phyloP scores from a whole-genome alignment of 805 yeast genomes.

The Yamadazyma sp. region DNA sequence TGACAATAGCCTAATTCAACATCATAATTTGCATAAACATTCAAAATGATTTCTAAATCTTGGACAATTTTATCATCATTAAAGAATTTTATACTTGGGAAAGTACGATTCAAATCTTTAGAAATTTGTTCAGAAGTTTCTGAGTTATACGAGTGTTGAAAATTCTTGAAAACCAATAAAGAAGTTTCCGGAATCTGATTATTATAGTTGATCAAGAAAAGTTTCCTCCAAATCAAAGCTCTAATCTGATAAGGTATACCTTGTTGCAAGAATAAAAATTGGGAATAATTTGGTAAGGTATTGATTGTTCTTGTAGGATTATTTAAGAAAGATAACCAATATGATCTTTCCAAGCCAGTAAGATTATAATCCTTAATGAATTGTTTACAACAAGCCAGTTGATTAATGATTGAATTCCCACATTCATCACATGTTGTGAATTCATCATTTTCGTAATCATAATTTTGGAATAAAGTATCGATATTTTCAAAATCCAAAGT shows the following conservation, averaged over 20 bases:
- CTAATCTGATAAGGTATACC: slow-evolving; percentile 46
- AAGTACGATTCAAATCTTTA: slow-evolving; percentile 60
- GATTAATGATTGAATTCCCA: slow-evolving; percentile 19
- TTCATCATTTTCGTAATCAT: slow-evolving; percentile 26
- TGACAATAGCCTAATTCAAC: slow-evolving; percentile 68
- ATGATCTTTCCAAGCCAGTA: slow-evolving; percentile 33
- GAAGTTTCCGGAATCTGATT: slow-evolving; percentile 33
- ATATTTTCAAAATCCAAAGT: slow-evolving; percentile 7
- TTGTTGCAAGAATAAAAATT: slow-evolving; percentile 39
- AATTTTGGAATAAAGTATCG: slow-evolving; percentile 16
- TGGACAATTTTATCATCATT: slow-evolving; percentile 39
- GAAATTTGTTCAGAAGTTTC: slow-evolving; percentile 44
- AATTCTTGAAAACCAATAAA: slow-evolving; percentile 31
- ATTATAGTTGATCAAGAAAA: slow-evolving; percentile 28
- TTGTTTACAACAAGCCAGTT: slow-evolving; percentile 22
- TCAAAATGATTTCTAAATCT: slow-evolving; percentile 51
- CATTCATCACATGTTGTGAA: slow-evolving; percentile 31
- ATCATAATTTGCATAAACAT: slow-evolving; percentile 63
- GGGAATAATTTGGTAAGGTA: slow-evolving; percentile 47
- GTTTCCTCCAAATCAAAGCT: slow-evolving; percentile 42
- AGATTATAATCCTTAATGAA: slow-evolving; percentile 17
- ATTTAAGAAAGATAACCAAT: slow-evolving; percentile 44
- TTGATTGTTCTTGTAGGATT: slow-evolving; percentile 43
- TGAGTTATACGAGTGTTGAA: slow-evolving; percentile 41
- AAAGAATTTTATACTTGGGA: slow-evolving; percentile 53